Conservation (phyloP, 805 yeast genomes). For the Phaffomyces opuntiae region DNA sequence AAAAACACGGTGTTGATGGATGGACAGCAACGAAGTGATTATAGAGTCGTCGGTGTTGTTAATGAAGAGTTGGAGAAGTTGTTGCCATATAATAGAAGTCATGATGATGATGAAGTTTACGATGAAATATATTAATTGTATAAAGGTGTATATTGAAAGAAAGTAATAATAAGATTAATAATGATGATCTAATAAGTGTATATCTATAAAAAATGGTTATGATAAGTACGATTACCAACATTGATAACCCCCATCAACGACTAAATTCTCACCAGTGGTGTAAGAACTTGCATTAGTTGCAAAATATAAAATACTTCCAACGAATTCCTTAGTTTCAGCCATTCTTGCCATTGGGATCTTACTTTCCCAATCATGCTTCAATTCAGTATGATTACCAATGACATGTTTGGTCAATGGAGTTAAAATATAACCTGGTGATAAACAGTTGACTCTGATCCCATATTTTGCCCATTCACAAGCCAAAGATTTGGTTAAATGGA, state of each 20-base stretch:
- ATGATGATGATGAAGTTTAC: background rate
- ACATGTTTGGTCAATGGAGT: conserved; percentile 76
- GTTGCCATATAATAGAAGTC: conserved; percentile 10
- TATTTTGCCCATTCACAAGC: conserved; percentile 81
- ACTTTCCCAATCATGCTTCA: conserved; percentile 67
- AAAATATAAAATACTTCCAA: conserved; percentile 69
- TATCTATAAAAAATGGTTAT: too few relatives aligned
- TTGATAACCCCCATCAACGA: conserved; percentile 83
- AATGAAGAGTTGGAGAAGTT: conserved; percentile 10
- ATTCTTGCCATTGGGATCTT: conserved; percentile 72
- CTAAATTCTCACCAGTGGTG: conserved; percentile 78
- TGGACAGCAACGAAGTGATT: conserved; percentile 9
- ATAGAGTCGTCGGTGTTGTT: conserved; percentile 13
- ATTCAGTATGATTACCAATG: conserved; percentile 45
- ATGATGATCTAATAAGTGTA: background rate
- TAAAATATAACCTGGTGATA: conserved; percentile 75
- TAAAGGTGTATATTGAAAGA: too few relatives aligned
- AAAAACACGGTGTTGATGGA: conserved; percentile 16
- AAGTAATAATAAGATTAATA: background rate
- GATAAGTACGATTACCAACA: conserved; percentile 46
- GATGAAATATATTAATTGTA: too few relatives aligned
- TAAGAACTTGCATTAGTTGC: conserved; percentile 70
- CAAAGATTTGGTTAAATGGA: conserved; percentile 67
- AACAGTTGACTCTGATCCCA: conserved; percentile 68
- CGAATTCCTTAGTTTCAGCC: conserved; percentile 81